These are phyloP conservation scores for Sisymbrium altissimum DNA, from an alignment of 345 rosid species.

Conservation along the genomic window DNA sequence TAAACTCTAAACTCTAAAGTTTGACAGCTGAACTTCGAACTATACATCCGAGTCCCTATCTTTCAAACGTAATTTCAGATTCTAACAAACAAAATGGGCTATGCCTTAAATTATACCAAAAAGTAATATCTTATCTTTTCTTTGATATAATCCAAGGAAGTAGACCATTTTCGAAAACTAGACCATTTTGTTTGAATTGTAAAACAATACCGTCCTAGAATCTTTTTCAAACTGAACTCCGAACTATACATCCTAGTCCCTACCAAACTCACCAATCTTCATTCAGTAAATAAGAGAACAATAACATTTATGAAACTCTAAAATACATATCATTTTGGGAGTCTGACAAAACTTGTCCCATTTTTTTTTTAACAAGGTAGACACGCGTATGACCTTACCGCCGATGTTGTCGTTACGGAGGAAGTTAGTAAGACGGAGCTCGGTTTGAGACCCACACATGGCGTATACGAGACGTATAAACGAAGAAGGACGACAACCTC, in stretches of 20 bases:
- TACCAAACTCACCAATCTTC: neutral
- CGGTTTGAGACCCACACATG: constrained; percentile 32
- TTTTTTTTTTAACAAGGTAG: neutral
- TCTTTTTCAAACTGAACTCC: neutral
- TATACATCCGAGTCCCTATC: too few relatives aligned
- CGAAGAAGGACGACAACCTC: constrained; percentile 48
- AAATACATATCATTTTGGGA: neutral
- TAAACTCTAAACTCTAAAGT: too few relatives aligned
- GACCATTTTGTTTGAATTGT: neutral
- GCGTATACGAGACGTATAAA: constrained; percentile 38
- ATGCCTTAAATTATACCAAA: too few relatives aligned
- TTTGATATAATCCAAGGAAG: too few relatives aligned
- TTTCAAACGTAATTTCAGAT: too few relatives aligned
- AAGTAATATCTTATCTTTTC: too few relatives aligned
- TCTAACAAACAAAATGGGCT: too few relatives aligned
- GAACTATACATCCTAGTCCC: neutral
- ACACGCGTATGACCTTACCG: neutral
- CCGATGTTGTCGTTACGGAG: constrained; percentile 1
- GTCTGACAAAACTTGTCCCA: too few relatives aligned
- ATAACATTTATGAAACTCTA: neutral
- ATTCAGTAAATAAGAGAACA: neutral
- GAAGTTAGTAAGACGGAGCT: constrained; percentile 10
- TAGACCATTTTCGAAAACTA: too few relatives aligned
- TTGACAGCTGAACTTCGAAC: too few relatives aligned
- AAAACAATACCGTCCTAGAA: neutral